A percentile compares a stretch with the other conserved stretches of the same genome.
Evolutionary conservation across 1,139 yeast species (phyloP).

Genomic region (Wickerhamiella infanticola): DNA sequence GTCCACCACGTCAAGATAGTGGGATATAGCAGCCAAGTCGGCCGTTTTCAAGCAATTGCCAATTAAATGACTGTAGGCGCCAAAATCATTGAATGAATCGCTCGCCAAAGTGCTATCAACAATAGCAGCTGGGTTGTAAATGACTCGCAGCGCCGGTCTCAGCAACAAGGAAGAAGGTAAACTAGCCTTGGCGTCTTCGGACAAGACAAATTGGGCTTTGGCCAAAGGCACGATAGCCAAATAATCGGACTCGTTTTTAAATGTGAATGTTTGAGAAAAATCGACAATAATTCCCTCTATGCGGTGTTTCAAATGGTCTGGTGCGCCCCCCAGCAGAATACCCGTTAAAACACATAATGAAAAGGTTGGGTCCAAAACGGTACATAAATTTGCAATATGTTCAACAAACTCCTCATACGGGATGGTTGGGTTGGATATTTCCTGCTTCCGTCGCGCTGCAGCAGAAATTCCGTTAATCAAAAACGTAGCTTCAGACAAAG

Average conservation of each 20-base stretch:
- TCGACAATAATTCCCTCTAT: not conserved
- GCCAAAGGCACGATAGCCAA: slow-evolving; percentile 10
- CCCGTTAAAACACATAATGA: slow-evolving; percentile 11
- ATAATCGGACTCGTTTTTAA: not conserved
- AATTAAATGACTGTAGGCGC: slow-evolving; percentile 11
- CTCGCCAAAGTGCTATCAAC: not conserved
- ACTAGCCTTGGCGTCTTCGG: slow-evolving; percentile 1
- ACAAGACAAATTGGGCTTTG: slow-evolving; percentile 11
- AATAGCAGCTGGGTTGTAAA: slow-evolving; percentile 6
- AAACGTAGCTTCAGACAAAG: slow-evolving; percentile 19
- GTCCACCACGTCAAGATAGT: slow-evolving; percentile 5
- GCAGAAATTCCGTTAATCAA: slow-evolving; percentile 27
- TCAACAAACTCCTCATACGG: slow-evolving; percentile 37
- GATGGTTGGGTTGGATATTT: slow-evolving; percentile 48
- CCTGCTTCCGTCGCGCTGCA: slow-evolving; percentile 36
- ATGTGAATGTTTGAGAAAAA: not conserved
- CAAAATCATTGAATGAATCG: slow-evolving; percentile 8
- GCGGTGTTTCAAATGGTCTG: not conserved
- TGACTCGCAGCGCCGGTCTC: slow-evolving; percentile 1
- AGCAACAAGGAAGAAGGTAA: slow-evolving; percentile 5
- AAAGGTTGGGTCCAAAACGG: slow-evolving; percentile 7
- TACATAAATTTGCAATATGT: slow-evolving; percentile 20
- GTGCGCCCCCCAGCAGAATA: not conserved
- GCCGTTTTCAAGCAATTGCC: slow-evolving; percentile 4
- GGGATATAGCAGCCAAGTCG: slow-evolving; percentile 2